These are phyloP conservation scores for Hanseniaspora mollemarum DNA, from an alignment of 805 yeast species.

Conservation along the genomic window DNA sequence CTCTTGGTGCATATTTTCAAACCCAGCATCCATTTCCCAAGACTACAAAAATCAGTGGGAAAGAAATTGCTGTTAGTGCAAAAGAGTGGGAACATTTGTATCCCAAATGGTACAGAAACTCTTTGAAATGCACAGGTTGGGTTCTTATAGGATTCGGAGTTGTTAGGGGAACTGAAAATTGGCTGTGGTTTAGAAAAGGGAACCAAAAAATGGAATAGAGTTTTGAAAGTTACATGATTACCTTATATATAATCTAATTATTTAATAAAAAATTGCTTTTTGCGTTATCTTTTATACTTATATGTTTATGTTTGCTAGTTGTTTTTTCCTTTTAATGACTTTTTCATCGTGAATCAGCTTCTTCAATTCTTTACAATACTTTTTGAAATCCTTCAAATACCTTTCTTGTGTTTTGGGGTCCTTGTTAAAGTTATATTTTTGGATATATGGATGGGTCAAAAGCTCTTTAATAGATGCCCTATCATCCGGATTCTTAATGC, in stretches of 20 bases:
- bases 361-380: slow-evolving; percentile 34
- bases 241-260: no score
- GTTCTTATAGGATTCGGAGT: slow-evolving; percentile 47
- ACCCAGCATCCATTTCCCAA: slow-evolving; percentile 40
- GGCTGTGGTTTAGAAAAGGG: slow-evolving; percentile 38
- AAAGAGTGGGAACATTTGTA: slow-evolving; percentile 30
- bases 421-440: slow-evolving; percentile 28
- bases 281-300: neutral
- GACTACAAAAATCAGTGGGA: slow-evolving; percentile 23
- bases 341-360: slow-evolving; percentile 26
- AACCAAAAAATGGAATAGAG: slow-evolving; percentile 12
- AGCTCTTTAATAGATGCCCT: slow-evolving; percentile 69
- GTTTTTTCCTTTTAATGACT: slow-evolving; percentile 26
- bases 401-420: slow-evolving; percentile 21
- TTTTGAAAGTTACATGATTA: no score
- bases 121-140: slow-evolving; percentile 44
- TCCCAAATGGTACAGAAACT: slow-evolving; percentile 53
- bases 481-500: slow-evolving; percentile 53
- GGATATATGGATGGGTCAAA: slow-evolving; percentile 32
- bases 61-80: slow-evolving; percentile 24
- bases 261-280: no score
- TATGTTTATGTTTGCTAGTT: slow-evolving; percentile 18
- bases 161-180: slow-evolving; percentile 54
- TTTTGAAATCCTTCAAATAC: slow-evolving; percentile 28
- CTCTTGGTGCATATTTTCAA: slow-evolving; percentile 50